These are phyloP conservation scores for Myxozyma monticola DNA, from an alignment of 805 yeast genomes.

Conservation along the genomic window DNA sequence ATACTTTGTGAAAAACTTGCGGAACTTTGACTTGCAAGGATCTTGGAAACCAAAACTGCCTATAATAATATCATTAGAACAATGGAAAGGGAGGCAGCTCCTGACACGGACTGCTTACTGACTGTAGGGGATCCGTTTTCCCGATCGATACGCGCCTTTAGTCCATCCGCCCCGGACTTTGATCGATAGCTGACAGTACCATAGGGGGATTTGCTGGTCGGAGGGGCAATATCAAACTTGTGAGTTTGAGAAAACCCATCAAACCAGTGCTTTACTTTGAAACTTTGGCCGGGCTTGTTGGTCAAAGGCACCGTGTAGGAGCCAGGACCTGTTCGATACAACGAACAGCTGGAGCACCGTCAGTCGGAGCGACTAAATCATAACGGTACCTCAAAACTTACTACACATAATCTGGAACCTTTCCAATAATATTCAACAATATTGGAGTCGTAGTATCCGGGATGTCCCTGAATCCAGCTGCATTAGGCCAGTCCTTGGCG, in stretches of 20 bases:
- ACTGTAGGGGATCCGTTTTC: conserved; percentile 2
- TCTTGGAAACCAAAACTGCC: conserved; percentile 11
- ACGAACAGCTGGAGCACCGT: background rate
- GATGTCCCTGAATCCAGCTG: conserved; percentile 11
- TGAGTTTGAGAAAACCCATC: conserved; percentile 13
- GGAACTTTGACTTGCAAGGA: conserved; percentile 15
- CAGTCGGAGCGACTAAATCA: background rate
- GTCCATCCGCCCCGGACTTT: conserved; percentile 3
- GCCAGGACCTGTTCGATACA: conserved; percentile 15
- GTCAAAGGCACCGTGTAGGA: conserved; percentile 13
- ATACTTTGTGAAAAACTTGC: conserved; percentile 10
- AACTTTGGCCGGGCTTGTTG: conserved; percentile 8
- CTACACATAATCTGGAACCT: conserved; percentile 7
- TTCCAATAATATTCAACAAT: conserved; percentile 1
- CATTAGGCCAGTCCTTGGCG: conserved; percentile 21
- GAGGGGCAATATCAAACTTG: conserved; percentile 9
- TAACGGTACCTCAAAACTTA: background rate
- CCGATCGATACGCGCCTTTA: background rate
- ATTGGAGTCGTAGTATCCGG: conserved; percentile 7
- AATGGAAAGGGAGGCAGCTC: no score
- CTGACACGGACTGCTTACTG: background rate
- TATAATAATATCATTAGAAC: background rate
- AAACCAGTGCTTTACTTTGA: conserved; percentile 14
- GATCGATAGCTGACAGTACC: conserved; percentile 14
- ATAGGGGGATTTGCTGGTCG: conserved; percentile 1